These are phyloP conservation scores for Alternaria conjuncta DNA, from an alignment of 2,329 filamentous ascomycete species.

Conservation along the genomic window DNA sequence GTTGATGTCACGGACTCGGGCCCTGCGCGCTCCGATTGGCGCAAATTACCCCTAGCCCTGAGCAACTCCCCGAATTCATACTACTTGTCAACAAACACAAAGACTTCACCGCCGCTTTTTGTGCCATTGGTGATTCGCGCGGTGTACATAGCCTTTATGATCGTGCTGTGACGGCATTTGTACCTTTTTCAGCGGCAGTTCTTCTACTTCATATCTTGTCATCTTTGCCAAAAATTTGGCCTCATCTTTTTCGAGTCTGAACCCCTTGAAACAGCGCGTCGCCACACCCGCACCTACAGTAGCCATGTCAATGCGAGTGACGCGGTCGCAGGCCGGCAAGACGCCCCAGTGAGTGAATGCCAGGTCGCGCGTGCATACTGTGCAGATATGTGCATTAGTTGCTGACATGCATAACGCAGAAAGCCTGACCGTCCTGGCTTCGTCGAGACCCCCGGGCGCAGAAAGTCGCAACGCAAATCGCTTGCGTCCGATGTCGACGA, in stretches of 20 bases:
- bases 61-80: conserved; percentile 17
- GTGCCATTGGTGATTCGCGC: conserved; percentile 13
- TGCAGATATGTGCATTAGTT: not conserved
- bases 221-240: not conserved
- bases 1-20: not conserved
- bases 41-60: not conserved
- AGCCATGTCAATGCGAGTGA: conserved; percentile 50
- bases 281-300: conserved; percentile 15
- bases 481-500: conserved; percentile 31
- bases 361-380: not conserved
- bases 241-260: not conserved
- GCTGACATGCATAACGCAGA: conserved; percentile 41
- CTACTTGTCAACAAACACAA: conserved; percentile 32
- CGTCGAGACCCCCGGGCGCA: conserved; percentile 57
- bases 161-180: conserved; percentile 12
- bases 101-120: not conserved
- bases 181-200: not conserved
- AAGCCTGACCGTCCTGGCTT: conserved; percentile 53
- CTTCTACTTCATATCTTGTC: not conserved
- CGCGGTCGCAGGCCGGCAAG: conserved; percentile 57
- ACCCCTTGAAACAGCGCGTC: conserved; percentile 22
- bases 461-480: conserved; percentile 53
- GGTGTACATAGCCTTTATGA: conserved; percentile 8
- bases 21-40: conserved; percentile 6
- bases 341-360: conserved; percentile 52